Percentiles rank a stretch among this genome's conserved stretches.
Conservation (phyloP, 352 stramenopile genomes). For the Pythium plurisporium region DNA sequence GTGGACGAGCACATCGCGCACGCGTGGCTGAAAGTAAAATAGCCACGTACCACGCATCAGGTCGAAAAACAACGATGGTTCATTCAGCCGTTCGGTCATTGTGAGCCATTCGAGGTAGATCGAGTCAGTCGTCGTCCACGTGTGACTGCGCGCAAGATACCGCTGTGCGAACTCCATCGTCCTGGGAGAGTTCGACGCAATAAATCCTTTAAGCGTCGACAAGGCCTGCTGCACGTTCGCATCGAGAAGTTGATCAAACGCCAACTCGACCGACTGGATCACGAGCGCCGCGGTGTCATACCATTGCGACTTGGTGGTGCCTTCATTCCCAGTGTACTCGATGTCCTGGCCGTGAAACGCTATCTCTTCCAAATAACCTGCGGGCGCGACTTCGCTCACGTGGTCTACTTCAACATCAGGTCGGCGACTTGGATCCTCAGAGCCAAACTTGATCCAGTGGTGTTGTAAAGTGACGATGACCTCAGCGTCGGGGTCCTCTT, state of each 20-base stretch:
- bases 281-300: conserved; percentile 11
- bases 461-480: conserved; percentile 1
- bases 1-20: neutral
- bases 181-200: neutral
- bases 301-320: neutral
- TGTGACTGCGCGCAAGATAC: neutral
- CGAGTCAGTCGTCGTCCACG: neutral
- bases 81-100: neutral
- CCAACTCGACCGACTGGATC: neutral
- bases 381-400: neutral
- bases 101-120: neutral
- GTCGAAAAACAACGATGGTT: neutral
- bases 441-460: conserved; percentile 15
- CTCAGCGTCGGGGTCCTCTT: conserved; percentile 1
- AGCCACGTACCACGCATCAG: neutral
- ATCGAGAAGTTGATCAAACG: conserved; percentile 1
- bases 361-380: conserved; percentile 9
- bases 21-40: neutral
- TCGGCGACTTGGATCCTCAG: neutral
- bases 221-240: conserved; percentile 9
- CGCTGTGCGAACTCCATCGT: neutral
- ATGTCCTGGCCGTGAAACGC: conserved; percentile 3
- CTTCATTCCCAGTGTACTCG: conserved; percentile 10
- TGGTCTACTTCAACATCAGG: neutral
- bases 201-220: neutral